phyloP scores from a whole-genome alignment of 345 rosid genomes.

The Cardamine occulta region DNA sequence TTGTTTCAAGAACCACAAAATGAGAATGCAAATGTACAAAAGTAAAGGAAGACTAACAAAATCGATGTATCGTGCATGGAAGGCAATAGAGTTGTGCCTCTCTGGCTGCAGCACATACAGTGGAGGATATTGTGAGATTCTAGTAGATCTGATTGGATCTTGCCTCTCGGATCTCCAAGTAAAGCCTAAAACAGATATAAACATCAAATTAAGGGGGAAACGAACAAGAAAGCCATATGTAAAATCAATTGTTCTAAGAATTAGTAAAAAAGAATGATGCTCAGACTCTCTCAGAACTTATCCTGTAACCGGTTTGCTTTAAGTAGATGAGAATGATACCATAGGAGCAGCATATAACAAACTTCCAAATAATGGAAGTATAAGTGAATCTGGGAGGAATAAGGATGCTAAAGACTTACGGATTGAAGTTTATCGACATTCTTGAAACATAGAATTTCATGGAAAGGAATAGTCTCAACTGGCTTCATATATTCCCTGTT shows the following conservation, averaged over 20 bases:
- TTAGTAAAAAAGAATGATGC: background rate
- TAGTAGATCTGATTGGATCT: slow-evolving; percentile 85
- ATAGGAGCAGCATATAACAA: slow-evolving; percentile 16
- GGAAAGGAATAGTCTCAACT: slow-evolving; percentile 65
- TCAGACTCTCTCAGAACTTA: slow-evolving; percentile 31
- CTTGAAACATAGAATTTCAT: slow-evolving; percentile 84
- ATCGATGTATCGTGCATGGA: slow-evolving; percentile 89
- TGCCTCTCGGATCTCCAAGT: slow-evolving; percentile 86
- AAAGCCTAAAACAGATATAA: slow-evolving; percentile 61
- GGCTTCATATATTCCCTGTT: slow-evolving; percentile 81
- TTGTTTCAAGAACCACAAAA: slow-evolving; percentile 11
- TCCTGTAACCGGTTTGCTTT: slow-evolving; percentile 26
- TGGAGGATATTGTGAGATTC: slow-evolving; percentile 63
- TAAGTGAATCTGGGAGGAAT: slow-evolving; percentile 16
- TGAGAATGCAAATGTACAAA: slow-evolving; percentile 17
- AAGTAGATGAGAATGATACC: slow-evolving; percentile 15
- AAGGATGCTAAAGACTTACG: slow-evolving; percentile 56
- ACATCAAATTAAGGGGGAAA: background rate
- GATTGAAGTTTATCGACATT: slow-evolving; percentile 67
- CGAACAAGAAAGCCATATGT: slow-evolving; percentile 2
- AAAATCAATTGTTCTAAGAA: slow-evolving; percentile 2
- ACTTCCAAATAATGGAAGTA: slow-evolving; percentile 18
- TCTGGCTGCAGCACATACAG: slow-evolving; percentile 73
- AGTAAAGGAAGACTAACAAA: slow-evolving; percentile 57
- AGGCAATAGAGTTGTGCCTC: slow-evolving; percentile 51